A percentile compares a stretch with the other conserved stretches of the same genome.
Evolutionary conservation across 768 basidiomycete genomes (phyloP).

Genomic region (Lactifluus subvellereus): DNA sequence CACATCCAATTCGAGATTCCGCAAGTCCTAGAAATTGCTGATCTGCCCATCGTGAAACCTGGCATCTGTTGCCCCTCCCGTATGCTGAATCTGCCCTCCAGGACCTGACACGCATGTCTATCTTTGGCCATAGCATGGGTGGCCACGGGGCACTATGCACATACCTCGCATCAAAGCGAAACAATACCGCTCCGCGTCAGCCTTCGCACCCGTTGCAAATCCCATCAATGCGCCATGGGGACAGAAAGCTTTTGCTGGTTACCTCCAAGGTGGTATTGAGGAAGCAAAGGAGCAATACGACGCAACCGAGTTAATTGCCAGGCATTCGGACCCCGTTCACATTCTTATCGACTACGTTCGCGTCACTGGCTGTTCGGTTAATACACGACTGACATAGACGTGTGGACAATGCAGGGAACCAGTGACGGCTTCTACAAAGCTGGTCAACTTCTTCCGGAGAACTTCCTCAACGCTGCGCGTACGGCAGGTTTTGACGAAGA

Average conservation of each 20-base stretch:
- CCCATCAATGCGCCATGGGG: constrained; percentile 89
- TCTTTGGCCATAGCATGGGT: constrained; percentile 97
- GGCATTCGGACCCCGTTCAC: constrained; percentile 56
- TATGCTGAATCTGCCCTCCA: constrained; percentile 28
- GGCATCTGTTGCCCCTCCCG: neutral
- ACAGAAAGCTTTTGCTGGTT: constrained; percentile 82
- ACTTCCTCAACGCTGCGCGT: constrained; percentile 74
- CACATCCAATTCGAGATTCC: constrained; percentile 85
- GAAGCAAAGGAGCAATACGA: constrained; percentile 77
- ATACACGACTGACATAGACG: neutral
- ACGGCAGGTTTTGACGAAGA: constrained; percentile 65
- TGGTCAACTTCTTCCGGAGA: constrained; percentile 86
- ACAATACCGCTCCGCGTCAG: constrained; percentile 81
- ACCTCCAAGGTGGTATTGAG: constrained; percentile 67
- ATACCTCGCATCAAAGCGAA: constrained; percentile 70
- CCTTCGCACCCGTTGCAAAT: constrained; percentile 83
- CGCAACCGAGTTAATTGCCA: constrained; percentile 74
- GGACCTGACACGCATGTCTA: constrained; percentile 80
- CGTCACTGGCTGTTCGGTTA: constrained; percentile 2
- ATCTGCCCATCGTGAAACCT: constrained; percentile 63
- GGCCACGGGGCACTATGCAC: constrained; percentile 92
- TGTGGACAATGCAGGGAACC: constrained; percentile 49
- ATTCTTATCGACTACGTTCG: constrained; percentile 84
- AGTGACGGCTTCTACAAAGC: constrained; percentile 79
- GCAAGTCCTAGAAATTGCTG: constrained; percentile 61